Base-by-base conservation (phyloP, 139 green algal genomes). In the Haematococcus sp. region DNA sequence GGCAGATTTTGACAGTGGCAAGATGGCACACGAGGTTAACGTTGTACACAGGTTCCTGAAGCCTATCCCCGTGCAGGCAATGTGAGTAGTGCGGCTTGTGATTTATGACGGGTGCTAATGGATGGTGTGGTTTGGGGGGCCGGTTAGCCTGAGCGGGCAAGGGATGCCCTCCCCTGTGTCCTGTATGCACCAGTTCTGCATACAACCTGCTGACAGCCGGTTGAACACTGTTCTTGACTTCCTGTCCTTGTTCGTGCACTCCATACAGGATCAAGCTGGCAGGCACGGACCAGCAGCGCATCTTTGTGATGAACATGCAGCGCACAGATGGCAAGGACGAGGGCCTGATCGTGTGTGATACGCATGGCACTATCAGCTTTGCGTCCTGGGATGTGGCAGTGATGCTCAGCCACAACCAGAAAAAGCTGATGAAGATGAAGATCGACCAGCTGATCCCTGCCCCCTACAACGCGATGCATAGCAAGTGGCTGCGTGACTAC, bases 391-490 rank as follows among this genome's bases (percentile, higher is more conserved):
- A 76, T 40, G 17, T 83, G 63, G 73, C 63, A 0, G 28, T 11
- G 2, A 34, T 81, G 54, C 54, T 86, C 40, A 73, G 76, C 63
- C 73, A 79, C 68, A 66, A 25, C 27, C 22, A 34, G 27, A 63
- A 70, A 31, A 34, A 63, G 22, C 46, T 86, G 32, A 63, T 71
- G 0, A 54, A 35, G 23, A 76, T 82, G 56, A 72, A 73, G 35
- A 40, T 87, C 25, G 59, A 72, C 19, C 35, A 58, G 30, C 65
- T 87, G 52, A 30, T 87, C 70, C 74, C 74, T 33, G 56, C 74
- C 22, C 81, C 81, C 54, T 83, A 71, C 75, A 61, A 74, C 19
- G 34, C 76, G 34, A 76, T 87, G 74, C 81, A 87, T 60, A 43
- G 51, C 25, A 77, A 74, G 31, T 87, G 72, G 59, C 56, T 87